Evolutionary conservation across 2,329 filamentous ascomycete species (phyloP).

Genomic region (Pseudopyricularia cyperi): DNA sequence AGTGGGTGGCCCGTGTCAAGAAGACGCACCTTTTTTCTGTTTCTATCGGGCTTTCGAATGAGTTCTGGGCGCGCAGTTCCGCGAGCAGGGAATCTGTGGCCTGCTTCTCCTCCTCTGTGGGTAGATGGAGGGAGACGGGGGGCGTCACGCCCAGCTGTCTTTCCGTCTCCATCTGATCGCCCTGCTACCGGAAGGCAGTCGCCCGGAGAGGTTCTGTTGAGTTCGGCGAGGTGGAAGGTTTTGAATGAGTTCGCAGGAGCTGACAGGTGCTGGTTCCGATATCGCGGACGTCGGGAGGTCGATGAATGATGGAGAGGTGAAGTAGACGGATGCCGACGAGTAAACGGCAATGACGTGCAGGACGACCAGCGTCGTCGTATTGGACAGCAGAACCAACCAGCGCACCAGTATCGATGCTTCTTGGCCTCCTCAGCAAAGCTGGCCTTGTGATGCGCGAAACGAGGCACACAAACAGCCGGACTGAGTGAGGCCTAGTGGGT

Average conservation of each 20-base stretch:
- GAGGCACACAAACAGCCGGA: not conserved
- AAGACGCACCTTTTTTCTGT: constrained; percentile 60
- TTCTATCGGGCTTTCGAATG: constrained; percentile 75
- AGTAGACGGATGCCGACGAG: not conserved
- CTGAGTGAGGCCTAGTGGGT: not conserved
- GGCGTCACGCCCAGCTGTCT: constrained; percentile 56
- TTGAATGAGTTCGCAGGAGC: not conserved
- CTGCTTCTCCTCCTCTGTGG: constrained; percentile 63
- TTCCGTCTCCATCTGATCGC: constrained; percentile 12
- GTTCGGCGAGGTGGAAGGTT: too few species aligned
- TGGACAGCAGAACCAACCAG: not conserved
- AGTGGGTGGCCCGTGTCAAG: not conserved
- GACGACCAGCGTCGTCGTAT: not conserved
- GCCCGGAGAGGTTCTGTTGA: too few species aligned
- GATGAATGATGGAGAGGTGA: not conserved
- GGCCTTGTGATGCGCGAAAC: not conserved
- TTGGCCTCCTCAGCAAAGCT: not conserved
- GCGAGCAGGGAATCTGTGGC: constrained; percentile 69
- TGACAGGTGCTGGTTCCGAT: not conserved
- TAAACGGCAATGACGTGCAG: not conserved
- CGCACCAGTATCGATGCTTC: not conserved
- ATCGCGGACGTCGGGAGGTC: not conserved
- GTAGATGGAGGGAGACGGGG: constrained; percentile 65
- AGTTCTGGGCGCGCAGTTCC: constrained; percentile 79
- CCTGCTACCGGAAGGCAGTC: not conserved